These are phyloP conservation scores for Malus fusca DNA, from an alignment of 306 rosid species.

Conservation along the genomic window DNA sequence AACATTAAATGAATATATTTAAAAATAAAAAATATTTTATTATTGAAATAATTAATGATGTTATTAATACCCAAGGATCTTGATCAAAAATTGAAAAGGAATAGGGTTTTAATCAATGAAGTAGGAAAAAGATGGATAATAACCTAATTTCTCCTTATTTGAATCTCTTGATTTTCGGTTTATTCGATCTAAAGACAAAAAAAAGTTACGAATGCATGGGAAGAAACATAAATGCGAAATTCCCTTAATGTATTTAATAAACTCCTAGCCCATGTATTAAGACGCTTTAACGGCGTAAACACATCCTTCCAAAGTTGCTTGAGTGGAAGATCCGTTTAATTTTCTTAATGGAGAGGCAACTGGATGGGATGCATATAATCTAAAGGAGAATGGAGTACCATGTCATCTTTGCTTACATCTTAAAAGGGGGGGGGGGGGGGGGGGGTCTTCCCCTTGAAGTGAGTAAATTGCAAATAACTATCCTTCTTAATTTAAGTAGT, in stretches of 20 bases:
- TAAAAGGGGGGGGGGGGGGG: no score
- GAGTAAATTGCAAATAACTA: constrained; percentile 15
- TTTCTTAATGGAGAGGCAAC: background rate
- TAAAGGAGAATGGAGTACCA: background rate
- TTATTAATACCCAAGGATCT: no score
- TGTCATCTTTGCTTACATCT: constrained; percentile 1
- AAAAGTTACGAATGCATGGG: background rate
- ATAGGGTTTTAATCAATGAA: no score
- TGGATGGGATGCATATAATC: background rate
- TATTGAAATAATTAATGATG: no score
- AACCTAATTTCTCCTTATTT: no score
- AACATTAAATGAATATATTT: no score
- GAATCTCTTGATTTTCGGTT: background rate
- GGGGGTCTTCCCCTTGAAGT: background rate
- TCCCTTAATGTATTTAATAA: background rate
- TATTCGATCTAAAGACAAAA: background rate
- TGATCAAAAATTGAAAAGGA: no score
- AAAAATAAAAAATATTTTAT: no score
- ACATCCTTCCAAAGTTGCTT: background rate
- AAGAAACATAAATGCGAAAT: background rate
- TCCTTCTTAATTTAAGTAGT: constrained; percentile 8
- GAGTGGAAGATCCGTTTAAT: background rate
- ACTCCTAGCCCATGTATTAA: background rate
- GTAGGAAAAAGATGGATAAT: no score
- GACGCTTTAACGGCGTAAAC: background rate